Evolutionary conservation across 1,284 basidiomycete species (phyloP).

Genomic region (Xerocomus nothofagi): DNA sequence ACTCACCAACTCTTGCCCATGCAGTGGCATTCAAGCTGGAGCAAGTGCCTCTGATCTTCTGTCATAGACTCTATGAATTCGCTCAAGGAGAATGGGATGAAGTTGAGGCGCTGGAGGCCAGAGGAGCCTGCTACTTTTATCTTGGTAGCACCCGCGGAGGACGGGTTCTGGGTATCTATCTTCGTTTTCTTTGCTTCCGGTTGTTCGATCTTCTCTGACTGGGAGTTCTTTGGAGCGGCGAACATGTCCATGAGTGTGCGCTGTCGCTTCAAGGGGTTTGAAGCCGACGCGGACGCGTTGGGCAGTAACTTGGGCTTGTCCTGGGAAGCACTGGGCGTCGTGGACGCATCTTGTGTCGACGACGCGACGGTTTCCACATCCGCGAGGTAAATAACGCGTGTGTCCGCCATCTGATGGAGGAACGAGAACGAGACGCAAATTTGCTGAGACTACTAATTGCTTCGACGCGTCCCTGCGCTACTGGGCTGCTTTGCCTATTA

Average conservation of each 20-base stretch:
- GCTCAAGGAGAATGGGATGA: slow-evolving; percentile 66
- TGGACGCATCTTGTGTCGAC: slow-evolving; percentile 10
- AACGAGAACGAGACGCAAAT: slow-evolving; percentile 13
- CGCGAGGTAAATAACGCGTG: slow-evolving; percentile 53
- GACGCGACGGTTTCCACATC: slow-evolving; percentile 45
- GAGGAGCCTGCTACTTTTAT: slow-evolving; percentile 16
- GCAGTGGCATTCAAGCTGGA: slow-evolving; percentile 67
- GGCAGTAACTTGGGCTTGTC: too few relatives aligned
- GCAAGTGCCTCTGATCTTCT: slow-evolving; percentile 56
- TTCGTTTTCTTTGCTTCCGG: slow-evolving; percentile 45
- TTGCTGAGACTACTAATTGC: slow-evolving; percentile 6
- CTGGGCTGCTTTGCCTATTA: slow-evolving; percentile 14
- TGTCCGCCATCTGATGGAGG: slow-evolving; percentile 36
- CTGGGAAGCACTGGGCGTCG: slow-evolving; percentile 20
- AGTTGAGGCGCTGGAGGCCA: slow-evolving; percentile 52
- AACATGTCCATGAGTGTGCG: slow-evolving; percentile 67
- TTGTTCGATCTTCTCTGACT: slow-evolving; percentile 34
- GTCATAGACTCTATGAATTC: slow-evolving; percentile 55
- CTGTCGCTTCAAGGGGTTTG: slow-evolving; percentile 56
- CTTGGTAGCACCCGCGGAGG: slow-evolving; percentile 21
- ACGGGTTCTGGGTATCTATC: slow-evolving; percentile 19
- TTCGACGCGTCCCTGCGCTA: not conserved
- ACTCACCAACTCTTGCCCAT: slow-evolving; percentile 75
- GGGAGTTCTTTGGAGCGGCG: slow-evolving; percentile 38
- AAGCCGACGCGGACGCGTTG: slow-evolving; percentile 18